A percentile compares a stretch with the other conserved stretches of the same genome.
These are phyloP conservation scores for Persicaria tinctoria DNA, from an alignment of 148 eudicot species.

Conservation along the genomic window DNA sequence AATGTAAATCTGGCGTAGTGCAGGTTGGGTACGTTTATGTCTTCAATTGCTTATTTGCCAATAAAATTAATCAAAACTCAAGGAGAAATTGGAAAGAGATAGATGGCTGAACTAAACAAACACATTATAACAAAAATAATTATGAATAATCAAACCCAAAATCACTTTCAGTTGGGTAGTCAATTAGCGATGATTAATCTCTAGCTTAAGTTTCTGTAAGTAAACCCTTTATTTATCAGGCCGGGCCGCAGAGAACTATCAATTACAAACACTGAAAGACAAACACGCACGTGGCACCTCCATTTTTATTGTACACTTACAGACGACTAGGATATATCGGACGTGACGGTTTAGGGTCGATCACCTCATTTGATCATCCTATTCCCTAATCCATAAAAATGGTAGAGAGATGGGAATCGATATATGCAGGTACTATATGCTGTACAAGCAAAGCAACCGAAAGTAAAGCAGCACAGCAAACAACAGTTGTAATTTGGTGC, in stretches of 20 bases:
- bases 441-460: conserved; percentile 13
- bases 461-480: background rate
- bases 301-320: no score
- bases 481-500: background rate
- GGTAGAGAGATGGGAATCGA: no score
- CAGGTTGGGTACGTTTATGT: no score
- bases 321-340: no score
- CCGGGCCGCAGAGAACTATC: background rate
- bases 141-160: background rate
- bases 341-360: no score
- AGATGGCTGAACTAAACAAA: background rate
- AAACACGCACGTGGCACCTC: background rate
- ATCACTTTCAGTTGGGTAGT: background rate
- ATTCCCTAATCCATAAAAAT: no score
- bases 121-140: background rate
- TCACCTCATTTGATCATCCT: no score
- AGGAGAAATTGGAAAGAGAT: no score
- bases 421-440: background rate
- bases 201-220: background rate
- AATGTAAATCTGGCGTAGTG: no score
- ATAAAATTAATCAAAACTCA: no score
- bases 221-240: background rate
- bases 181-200: background rate
- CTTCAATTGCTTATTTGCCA: no score
- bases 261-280: background rate